Conservation (phyloP, 169 alveolate species). For the Amoebophrya sp. region DNA sequence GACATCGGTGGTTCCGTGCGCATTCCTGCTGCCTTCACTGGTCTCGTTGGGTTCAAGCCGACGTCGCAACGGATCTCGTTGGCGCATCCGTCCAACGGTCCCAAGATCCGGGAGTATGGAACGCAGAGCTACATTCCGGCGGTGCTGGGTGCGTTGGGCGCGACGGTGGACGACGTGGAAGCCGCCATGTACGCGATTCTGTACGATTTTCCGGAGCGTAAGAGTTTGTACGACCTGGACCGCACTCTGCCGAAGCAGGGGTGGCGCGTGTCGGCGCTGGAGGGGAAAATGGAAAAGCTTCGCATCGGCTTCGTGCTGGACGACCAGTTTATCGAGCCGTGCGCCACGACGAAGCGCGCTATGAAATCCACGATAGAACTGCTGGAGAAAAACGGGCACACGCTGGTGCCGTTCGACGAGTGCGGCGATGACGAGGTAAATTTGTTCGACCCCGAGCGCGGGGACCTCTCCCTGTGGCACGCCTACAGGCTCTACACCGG, state of each 20-base stretch:
- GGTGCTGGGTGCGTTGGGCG: neutral
- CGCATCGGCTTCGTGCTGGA: neutral
- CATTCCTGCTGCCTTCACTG: neutral
- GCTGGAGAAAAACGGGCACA: neutral
- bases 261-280: neutral
- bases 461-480: neutral
- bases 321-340: neutral
- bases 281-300: neutral
- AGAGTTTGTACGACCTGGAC: neutral
- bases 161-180: neutral
- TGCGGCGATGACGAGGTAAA: too few species aligned
- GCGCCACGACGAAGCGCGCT: neutral
- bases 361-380: neutral
- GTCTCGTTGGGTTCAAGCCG: neutral
- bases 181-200: neutral
- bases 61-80: neutral
- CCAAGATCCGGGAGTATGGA: neutral
- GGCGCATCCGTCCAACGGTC: neutral
- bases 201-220: neutral
- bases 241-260: neutral
- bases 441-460: neutral
- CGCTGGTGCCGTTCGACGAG: neutral
- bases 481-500: neutral
- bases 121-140: neutral
- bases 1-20: conserved; percentile 3